Conservation (phyloP, 331 rosid species). For the Pyracantha coccinea region DNA sequence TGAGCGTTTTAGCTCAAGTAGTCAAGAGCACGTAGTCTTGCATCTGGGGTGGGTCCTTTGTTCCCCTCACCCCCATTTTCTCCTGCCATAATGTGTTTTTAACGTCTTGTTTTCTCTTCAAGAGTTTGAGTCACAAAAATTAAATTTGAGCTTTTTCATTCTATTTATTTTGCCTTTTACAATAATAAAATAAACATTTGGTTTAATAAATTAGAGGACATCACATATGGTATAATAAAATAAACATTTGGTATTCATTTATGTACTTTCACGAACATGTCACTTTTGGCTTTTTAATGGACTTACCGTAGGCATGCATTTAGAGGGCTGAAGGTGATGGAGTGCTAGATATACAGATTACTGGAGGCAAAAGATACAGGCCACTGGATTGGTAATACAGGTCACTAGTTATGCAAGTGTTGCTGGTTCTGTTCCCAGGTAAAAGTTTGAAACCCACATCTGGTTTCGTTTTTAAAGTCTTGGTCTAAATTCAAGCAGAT, state of each 20-base stretch:
- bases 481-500: too few relatives aligned
- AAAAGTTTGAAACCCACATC: background rate
- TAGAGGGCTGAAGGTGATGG: background rate
- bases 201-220: too few relatives aligned
- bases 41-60: background rate
- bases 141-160: background rate
- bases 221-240: too few relatives aligned
- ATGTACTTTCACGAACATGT: background rate
- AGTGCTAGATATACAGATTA: background rate
- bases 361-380: background rate
- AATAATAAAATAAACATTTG: background rate
- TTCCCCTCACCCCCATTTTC: background rate
- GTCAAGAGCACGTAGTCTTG: background rate
- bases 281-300: background rate
- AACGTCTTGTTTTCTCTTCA: too few relatives aligned
- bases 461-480: background rate
- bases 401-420: background rate
- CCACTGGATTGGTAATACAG: background rate
- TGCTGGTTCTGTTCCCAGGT: background rate
- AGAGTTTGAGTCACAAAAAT: background rate
- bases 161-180: background rate
- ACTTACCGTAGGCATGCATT: background rate
- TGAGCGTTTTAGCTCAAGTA: too few relatives aligned
- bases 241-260: background rate
- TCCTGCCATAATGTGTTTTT: background rate